Evolutionary conservation across 2,329 filamentous ascomycete species (phyloP), one percentile per base, ranked within the genome.

Genomic region (Alternaria sp.): DNA sequence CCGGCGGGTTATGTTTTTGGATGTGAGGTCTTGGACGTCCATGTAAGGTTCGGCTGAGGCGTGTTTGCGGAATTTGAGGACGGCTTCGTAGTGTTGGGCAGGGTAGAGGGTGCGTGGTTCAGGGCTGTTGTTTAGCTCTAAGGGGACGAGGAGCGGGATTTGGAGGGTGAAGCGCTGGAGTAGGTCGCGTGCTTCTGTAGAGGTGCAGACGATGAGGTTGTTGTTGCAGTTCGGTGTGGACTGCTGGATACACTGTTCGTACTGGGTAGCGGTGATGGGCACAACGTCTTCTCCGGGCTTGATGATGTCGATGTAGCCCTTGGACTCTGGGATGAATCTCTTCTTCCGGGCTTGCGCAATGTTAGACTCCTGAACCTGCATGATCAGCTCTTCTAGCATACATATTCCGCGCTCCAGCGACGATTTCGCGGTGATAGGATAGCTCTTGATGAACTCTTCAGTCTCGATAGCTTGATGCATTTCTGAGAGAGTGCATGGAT

Each of bases 401-500:
- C n/a, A 3, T 1, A 13, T 50, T 0, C 47, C 25, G 3, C 25
- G 4, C n/a, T 21, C 1, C 11, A 30, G 13, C 3, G 17, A 30
- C 5, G n/a, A 50, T 26, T 2, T 30, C 0, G 47, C 47, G 11
- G 28, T 19, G 11, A 10, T 11, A 6, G 11, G n/a, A 30, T 30
- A 19, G 6, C n/a, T 30, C 6, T 15, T 10, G 6, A 19, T 11
- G 47, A 50, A 50, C 3, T 10, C 46, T 13, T 28, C 9, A 7
- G 9, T 28, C 23, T 49, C 15, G n/a, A 26, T 5, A 2, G 9
- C 8, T 17, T 11, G 23, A 15, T 49, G n/a, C 26, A 26, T 23
- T 49, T 7, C 10, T 2, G 10, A 6, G 0, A 2, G 3, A 28
- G 23, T 0, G 1, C 9, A 26, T 0, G 6, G 2, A 4, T 3